Base-by-base conservation (phyloP, 2,329 filamentous ascomycete genomes). In the Basipetospora chlamydospora region DNA sequence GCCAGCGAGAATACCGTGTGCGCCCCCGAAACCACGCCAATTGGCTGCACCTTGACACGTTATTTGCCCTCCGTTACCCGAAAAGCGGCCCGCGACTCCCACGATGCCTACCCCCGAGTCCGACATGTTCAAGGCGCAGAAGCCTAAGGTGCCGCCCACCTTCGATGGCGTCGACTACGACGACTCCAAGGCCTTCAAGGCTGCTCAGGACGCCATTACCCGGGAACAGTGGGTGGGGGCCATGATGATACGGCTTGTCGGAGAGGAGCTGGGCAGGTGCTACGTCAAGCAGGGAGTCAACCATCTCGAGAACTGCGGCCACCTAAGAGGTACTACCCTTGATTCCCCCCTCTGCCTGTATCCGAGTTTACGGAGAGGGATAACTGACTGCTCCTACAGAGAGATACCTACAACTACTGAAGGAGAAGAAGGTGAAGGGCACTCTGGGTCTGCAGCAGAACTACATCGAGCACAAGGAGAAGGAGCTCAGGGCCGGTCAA, bases 131-230 rank as follows among this genome's bases (percentile, higher is more conserved):
- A 73, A 85, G 60, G 80, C 79, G 47, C 80, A 81, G 63, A 90
- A 90, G 69, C 83, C 84, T 42, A 76, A 70, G 44, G 84, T 90
- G 39, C 68, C 81, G 43, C 79, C 83, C 25, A 86, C 80, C 41
- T 90, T 90, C 58, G 82, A 86, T 51, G 83, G 83, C 47, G 83
- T 90, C 54, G 79, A 88, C 64, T 90, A 80, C 64, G 78, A 87
- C 46, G 80, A 90, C 63, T 85, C 77, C 56, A 74, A 73, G 55
- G 73, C 75, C 47, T 67, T 90, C 55, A 90, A 88, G 66, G 76
- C 77, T 42, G 83, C 83, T 37, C 82, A 88, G 56, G 83, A 90
- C 56, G 72, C 82, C 45, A 71, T 90, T 39, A 73, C 90, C 49
- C 71, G 82, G 44, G 83, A 90, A 63, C 83, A 90, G 64, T 90